These are phyloP conservation scores for Penicillium expansum DNA, from an alignment of 2,329 filamentous ascomycete species.

Conservation along the genomic window DNA sequence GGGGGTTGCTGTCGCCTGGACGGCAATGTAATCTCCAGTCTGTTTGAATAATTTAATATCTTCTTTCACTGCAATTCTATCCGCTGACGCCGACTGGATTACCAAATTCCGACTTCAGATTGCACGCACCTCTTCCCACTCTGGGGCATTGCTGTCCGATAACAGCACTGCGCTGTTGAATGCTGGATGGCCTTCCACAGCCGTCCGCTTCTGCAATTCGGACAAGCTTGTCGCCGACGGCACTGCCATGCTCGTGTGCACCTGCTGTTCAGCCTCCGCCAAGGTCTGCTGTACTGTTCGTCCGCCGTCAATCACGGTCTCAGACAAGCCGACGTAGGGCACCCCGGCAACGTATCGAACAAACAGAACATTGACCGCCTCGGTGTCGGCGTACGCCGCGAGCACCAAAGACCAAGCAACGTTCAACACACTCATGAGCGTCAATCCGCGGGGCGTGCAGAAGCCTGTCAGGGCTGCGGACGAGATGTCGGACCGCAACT, in stretches of 20 bases:
- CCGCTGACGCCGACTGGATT: not conserved
- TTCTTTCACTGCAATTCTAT: not conserved
- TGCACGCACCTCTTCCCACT: not conserved
- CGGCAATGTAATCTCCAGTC: not conserved
- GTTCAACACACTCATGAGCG: not conserved
- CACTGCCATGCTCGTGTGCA: not conserved
- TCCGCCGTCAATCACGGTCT: not conserved
- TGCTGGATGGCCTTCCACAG: not conserved
- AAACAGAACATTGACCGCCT: not conserved
- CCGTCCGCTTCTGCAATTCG: conserved; percentile 2
- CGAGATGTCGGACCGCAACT: not conserved
- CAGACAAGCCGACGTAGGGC: not conserved
- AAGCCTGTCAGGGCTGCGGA: not conserved
- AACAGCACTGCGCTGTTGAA: conserved; percentile 1
- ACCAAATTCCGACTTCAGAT: not conserved
- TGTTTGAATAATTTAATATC: not conserved
- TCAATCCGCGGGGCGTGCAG: not conserved
- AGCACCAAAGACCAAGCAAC: conserved; percentile 1
- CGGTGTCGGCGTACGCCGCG: not conserved
- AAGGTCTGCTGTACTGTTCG: not conserved
- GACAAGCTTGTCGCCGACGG: not conserved
- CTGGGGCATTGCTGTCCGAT: not conserved
- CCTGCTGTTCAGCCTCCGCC: not conserved
- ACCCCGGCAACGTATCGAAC: not conserved
- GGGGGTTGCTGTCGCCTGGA: not conserved